Base-by-base conservation (phyloP, 1,284 basidiomycete genomes). In the Gymnopus androsaceus region DNA sequence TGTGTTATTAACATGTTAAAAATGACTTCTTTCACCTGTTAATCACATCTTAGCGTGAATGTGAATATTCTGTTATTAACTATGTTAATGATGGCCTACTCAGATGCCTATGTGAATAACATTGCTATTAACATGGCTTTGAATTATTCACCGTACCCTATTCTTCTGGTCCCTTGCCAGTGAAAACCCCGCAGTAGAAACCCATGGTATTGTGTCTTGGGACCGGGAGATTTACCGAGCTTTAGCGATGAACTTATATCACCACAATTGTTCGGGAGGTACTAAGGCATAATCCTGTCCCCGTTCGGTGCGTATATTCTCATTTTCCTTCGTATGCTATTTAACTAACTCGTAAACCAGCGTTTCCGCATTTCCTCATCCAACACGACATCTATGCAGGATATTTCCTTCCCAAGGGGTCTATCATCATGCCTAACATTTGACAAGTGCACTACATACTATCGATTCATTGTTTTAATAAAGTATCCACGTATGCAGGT, bases 331-430 rank as follows among this genome's bases (percentile, higher is more conserved):
- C n/a, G n/a, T 17, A 27, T 21, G 3, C 23, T 21, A 21, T 38
- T 36, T 12, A 12, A n/a, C 36, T 50, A 21, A 37, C 36, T 21
- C 36, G 4, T 12, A 19, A 25, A 11, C 0, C 2, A 50, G 48
- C 21, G 3, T 50, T 78, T n/a, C 71, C 67, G 15, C 77, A 74
- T 53, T 67, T 66, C 54, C 67, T 68, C 31, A 64, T 70, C 25
- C 63, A 73, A 50, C 72, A 78, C 38, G 76, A 79, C 50, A 70
- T 70, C 38, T 79, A 79, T 56, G 56, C 66, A 27, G 78, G 77
- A 12, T 77, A 75, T 60, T 67, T 66, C 41, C 76, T 81, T 50
- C 77, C 77, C 3, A 72, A 71, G 55, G 77, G 75, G 12, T 74
- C 77, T 15, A 50, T 44, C 3, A 63, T 78, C 27, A 60, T 80